Percentiles rank a stretch among this genome's conserved stretches.
phyloP scores from a whole-genome alignment of 345 rosid species.

The Acer campestre region DNA sequence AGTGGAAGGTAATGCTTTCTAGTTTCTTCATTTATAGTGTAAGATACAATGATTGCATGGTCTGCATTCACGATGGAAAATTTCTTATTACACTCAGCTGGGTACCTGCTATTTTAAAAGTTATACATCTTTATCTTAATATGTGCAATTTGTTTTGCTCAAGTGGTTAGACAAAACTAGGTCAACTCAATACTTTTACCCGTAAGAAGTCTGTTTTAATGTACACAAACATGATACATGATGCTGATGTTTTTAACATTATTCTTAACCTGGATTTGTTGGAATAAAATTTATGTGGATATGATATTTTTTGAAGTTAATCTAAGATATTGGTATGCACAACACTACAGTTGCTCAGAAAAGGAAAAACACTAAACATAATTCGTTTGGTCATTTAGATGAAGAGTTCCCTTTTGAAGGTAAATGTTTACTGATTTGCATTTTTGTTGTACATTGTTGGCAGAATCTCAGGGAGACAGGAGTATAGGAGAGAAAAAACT shows the following conservation, averaged over 20 bases:
- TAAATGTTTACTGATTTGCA: background rate
- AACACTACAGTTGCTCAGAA: background rate
- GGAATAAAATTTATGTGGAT: background rate
- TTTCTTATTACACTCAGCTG: background rate
- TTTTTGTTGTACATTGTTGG: constrained; percentile 27
- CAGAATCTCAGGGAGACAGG: constrained; percentile 74
- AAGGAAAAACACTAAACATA: background rate
- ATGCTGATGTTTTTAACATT: constrained; percentile 5
- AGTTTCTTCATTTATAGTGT: background rate
- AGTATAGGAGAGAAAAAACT: constrained; percentile 91
- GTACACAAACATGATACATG: background rate
- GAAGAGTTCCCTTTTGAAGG: background rate
- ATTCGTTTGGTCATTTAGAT: background rate
- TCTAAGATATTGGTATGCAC: background rate
- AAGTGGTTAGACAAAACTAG: background rate
- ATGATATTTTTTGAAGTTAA: background rate
- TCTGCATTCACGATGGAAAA: background rate
- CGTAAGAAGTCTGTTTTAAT: background rate
- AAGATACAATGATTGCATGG: background rate
- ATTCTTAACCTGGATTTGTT: background rate
- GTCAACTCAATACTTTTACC: background rate
- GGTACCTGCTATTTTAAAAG: background rate
- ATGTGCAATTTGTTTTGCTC: constrained; percentile 7
- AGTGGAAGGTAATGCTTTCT: constrained; percentile 70
- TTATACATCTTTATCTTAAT: background rate